A percentile compares a stretch with the other conserved stretches of the same genome.
Conservation (phyloP, 1,284 basidiomycete species). For the Stygiomarasmius scandens region DNA sequence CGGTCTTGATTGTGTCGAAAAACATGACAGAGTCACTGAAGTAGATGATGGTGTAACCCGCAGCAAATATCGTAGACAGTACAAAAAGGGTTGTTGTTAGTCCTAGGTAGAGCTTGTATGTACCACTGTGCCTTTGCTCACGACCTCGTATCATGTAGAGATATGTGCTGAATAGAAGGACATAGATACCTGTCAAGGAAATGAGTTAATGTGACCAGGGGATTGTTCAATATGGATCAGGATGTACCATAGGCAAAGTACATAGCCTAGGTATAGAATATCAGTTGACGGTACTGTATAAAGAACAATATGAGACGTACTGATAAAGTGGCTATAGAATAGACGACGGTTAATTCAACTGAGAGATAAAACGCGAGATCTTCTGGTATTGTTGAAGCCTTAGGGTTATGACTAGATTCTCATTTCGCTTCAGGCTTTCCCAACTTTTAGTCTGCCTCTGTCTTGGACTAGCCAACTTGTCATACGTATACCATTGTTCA, state of each 20-base stretch:
- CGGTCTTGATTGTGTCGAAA: background rate
- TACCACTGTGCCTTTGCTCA: background rate
- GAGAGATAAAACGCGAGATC: background rate
- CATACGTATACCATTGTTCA: too few relatives aligned
- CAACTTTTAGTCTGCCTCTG: too few relatives aligned
- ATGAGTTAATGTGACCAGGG: background rate
- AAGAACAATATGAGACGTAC: background rate
- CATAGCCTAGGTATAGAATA: background rate
- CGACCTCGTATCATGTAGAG: background rate
- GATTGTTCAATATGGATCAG: too few relatives aligned
- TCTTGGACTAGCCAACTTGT: too few relatives aligned
- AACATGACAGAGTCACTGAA: background rate
- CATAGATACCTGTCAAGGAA: background rate
- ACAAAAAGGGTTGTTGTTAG: background rate
- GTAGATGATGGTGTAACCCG: background rate
- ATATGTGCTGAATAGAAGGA: background rate
- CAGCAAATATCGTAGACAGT: background rate
- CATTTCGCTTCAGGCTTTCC: too few relatives aligned
- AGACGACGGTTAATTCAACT: background rate
- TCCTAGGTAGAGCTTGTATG: conserved; percentile 1
- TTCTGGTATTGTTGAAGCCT: background rate
- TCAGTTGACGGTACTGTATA: background rate
- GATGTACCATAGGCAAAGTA: conserved; percentile 1
- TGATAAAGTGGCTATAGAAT: conserved; percentile 1
- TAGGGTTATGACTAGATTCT: too few relatives aligned